Evolutionary conservation across 2,329 filamentous ascomycete genomes (phyloP), one percentile per base, ranked within the genome.

Genomic region (Stemphylium vesicarium): DNA sequence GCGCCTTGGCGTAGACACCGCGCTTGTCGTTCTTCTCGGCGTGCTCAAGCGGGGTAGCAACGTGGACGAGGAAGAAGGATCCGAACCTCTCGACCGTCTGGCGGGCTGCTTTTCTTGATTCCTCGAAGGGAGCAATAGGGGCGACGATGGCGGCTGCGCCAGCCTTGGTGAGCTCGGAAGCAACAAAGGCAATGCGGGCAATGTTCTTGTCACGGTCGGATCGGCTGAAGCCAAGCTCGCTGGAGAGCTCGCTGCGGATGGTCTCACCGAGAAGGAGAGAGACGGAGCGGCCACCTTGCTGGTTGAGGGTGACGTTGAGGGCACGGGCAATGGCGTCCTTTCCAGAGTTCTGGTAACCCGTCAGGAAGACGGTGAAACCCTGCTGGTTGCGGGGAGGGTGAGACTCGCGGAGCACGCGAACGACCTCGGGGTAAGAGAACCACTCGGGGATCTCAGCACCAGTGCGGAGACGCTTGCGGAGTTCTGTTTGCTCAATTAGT

Each of bases 401-500:
- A 67, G 94, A 96, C 82, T 99, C 93, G 71, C 95, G 89, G 59
- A 99, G 89, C 44, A 98, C 95, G 78, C 88, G 88, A 80, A 99
- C 95, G 68, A 99, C 95, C 82, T 99, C 95, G 60, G 95, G 94
- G 84, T 99, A 99, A 29, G 95, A 98, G 85, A 99, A 99, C 95
- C 95, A 99, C 79, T 96, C 92, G 67, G 95, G 95, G 69, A 99
- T 99, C 68, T 96, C 92, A 70, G 91, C 91, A 68, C 95, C 95
- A 57, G 90, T 96, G 72, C 90, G 88, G 62, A 99, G 88, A 70
- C 95, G 91, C 73, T 90, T 86, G 73, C 95, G 93, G 72, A 99
- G 91, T 83, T 99, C 95, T 58, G 22, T 20, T 12, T 18, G 16
- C 13, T 13, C 1, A 20, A 38, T 62, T 45, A 59, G 44, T 41